These are phyloP conservation scores for Globisporangium paroecandrum DNA, from an alignment of 352 stramenopile genomes.

Conservation along the genomic window DNA sequence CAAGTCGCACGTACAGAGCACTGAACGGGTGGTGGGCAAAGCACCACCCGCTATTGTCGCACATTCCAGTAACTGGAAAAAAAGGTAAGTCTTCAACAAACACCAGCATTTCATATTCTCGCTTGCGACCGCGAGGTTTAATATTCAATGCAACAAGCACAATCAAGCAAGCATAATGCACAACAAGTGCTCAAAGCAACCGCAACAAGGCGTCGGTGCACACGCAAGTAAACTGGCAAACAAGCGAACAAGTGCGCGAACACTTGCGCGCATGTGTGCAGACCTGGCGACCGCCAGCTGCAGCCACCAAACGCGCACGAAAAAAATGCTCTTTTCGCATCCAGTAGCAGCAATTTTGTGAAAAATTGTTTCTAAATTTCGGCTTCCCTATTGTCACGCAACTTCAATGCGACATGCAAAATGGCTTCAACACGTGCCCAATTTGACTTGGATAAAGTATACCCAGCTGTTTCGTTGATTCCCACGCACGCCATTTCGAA, in stretches of 20 bases:
- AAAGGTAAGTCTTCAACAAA: neutral
- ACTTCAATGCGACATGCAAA: conserved; percentile 18
- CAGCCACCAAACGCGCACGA: neutral
- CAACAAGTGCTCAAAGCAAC: no score
- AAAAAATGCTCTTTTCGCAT: neutral
- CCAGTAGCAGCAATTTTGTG: neutral
- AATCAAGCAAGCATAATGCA: neutral
- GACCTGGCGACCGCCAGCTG: neutral
- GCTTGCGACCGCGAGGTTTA: neutral
- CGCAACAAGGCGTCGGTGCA: no score
- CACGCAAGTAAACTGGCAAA: neutral
- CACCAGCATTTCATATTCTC: neutral
- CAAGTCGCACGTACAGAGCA: neutral
- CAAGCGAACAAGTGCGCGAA: no score
- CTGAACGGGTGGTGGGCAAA: neutral
- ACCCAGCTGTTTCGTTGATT: neutral
- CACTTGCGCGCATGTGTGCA: neutral
- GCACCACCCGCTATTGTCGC: neutral
- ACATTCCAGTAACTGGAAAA: neutral
- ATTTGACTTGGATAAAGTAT: neutral
- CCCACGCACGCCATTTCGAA: conserved; percentile 1
- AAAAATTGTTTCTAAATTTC: conserved; percentile 1
- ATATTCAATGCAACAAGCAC: neutral
- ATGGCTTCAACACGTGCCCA: neutral
- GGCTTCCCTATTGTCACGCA: neutral